These are phyloP conservation scores for Raffaelea arxii DNA, from an alignment of 2,329 filamentous ascomycete genomes.

Conservation along the genomic window DNA sequence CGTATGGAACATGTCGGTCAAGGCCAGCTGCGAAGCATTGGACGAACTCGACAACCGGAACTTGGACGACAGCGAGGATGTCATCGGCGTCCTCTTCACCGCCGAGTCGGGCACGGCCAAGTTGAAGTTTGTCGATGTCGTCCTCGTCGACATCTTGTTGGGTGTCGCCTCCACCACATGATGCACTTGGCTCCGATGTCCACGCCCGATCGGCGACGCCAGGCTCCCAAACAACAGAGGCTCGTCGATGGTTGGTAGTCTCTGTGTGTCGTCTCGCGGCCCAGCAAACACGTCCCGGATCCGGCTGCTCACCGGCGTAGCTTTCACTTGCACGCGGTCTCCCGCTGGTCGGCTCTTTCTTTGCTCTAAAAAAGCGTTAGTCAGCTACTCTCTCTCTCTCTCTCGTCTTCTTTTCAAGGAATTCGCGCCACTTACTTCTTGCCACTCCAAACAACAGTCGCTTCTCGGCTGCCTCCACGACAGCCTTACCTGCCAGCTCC, in stretches of 20 bases:
- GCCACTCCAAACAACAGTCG: constrained; percentile 39
- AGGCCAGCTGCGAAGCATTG: background rate
- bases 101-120: constrained; percentile 10
- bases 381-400: background rate
- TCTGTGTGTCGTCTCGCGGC: background rate
- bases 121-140: no score
- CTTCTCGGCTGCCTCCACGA: constrained; percentile 58
- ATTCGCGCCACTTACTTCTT: constrained; percentile 38
- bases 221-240: no score
- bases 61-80: no score
- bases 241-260: background rate
- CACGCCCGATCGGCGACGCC: no score
- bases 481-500: constrained; percentile 54
- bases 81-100: background rate
- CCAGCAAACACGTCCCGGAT: constrained; percentile 40
- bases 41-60: background rate
- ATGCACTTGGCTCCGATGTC: no score
- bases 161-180: constrained; percentile 19
- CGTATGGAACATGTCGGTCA: background rate
- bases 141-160: background rate
- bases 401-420: no score
- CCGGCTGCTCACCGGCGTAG: constrained; percentile 45
- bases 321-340: constrained; percentile 41
- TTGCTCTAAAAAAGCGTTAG: constrained; percentile 20
- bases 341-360: constrained; percentile 32